These are phyloP conservation scores for Tulasnella sp. DNA, from an alignment of 768 basidiomycete species.

Conservation along the genomic window DNA sequence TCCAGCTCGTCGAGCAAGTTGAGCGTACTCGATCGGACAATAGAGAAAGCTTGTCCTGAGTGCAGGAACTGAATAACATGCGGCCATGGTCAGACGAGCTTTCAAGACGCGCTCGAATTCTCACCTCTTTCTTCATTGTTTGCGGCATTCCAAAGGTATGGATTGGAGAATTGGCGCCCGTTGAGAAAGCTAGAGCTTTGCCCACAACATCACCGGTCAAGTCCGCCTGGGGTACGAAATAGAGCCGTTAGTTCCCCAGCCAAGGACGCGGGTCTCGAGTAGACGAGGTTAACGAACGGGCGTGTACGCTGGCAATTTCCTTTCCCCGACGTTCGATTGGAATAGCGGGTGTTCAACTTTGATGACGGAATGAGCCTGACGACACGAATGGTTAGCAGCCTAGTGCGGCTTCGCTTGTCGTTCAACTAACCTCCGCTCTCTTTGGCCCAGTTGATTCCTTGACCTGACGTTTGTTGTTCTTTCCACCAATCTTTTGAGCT, in stretches of 20 bases:
- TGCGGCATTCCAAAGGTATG: conserved; percentile 72
- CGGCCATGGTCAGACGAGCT: neutral
- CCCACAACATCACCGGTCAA: conserved; percentile 17
- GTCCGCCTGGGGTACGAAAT: conserved; percentile 19
- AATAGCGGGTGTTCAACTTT: conserved; percentile 33
- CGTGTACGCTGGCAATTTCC: neutral
- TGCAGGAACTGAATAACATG: conserved; percentile 50
- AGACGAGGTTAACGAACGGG: conserved; percentile 22
- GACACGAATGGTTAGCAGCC: neutral
- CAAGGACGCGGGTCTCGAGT: neutral
- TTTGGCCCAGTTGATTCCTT: neutral
- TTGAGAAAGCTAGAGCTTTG: conserved; percentile 27
- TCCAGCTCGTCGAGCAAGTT: conserved; percentile 59
- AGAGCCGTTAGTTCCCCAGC: neutral
- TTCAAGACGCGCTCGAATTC: conserved; percentile 36
- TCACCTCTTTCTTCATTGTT: conserved; percentile 70
- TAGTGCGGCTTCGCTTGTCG: neutral
- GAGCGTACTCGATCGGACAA: conserved; percentile 70
- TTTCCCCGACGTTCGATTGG: neutral
- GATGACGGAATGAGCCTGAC: conserved; percentile 6
- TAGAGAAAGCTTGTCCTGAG: conserved; percentile 66
- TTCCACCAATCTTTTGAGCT: conserved; percentile 9
- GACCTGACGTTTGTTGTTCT: neutral
- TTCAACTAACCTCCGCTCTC: neutral
- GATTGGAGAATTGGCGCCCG: conserved; percentile 43